phyloP scores from a whole-genome alignment of 2,329 filamentous ascomycete genomes.

The Sphaerostilbella broomeana region DNA sequence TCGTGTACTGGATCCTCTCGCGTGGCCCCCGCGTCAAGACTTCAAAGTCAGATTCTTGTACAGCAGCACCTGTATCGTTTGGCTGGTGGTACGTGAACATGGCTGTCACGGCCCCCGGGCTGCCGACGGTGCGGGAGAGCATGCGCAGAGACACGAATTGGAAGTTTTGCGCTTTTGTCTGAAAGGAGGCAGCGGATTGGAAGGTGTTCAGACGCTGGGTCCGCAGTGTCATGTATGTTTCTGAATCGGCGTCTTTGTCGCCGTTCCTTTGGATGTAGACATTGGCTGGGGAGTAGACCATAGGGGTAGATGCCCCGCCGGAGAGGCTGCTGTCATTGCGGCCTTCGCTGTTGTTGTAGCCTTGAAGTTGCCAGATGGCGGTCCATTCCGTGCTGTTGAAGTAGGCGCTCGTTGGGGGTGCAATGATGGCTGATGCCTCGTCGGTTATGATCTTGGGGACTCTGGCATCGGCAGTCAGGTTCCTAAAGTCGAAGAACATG shows the following conservation, averaged over 20 bases:
- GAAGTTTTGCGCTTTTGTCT: slow-evolving; percentile 27
- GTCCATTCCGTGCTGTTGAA: slow-evolving; percentile 33
- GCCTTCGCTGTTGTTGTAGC: slow-evolving; percentile 35
- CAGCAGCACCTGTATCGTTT: slow-evolving; percentile 24
- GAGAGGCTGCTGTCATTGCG: slow-evolving; percentile 24
- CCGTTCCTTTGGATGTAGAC: slow-evolving; percentile 40
- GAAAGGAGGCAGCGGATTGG: slow-evolving; percentile 44
- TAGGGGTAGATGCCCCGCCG: slow-evolving; percentile 26
- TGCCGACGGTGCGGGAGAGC: slow-evolving; percentile 43
- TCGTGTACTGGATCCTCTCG: slow-evolving; percentile 48
- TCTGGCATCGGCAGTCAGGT: slow-evolving; percentile 32
- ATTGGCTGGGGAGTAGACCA: slow-evolving; percentile 38
- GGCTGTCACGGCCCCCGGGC: slow-evolving; percentile 43
- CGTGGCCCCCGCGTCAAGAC: slow-evolving; percentile 41
- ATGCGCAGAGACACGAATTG: slow-evolving; percentile 37
- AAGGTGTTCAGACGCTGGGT: slow-evolving; percentile 38
- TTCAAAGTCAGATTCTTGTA: slow-evolving; percentile 49
- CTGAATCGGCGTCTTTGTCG: slow-evolving; percentile 25
- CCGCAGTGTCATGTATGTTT: slow-evolving; percentile 43
- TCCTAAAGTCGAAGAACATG: slow-evolving; percentile 45
- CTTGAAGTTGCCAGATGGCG: slow-evolving; percentile 32
- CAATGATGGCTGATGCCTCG: slow-evolving; percentile 21
- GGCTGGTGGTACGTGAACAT: slow-evolving; percentile 45
- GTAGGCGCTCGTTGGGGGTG: slow-evolving; percentile 31
- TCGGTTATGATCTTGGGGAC: slow-evolving; percentile 28